Evolutionary conservation across 75 land plant species (phyloP), one percentile per base, ranked within the genome.

Genomic region (Picea glauca): DNA sequence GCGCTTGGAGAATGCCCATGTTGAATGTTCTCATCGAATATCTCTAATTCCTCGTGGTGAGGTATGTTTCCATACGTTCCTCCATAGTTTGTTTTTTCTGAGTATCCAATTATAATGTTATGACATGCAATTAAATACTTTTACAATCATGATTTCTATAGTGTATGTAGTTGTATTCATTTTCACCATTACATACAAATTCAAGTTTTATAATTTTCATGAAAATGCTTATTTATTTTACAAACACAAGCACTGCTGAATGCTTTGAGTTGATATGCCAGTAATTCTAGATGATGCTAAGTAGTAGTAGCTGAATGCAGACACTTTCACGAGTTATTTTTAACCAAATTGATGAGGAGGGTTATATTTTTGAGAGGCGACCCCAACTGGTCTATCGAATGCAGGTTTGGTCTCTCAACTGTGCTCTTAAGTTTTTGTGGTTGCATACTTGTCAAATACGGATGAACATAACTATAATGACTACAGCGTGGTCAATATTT

Each of bases 371-470:
- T 84, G 97, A 92, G 79, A 80, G 90, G 21, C 86, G 86, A 58
- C 92, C 97, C 20, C 88, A 97, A 57, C 85, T 96, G 75, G 59
- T 96, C 59, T 94, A 96, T 84, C 93, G 99, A 11, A 85, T 96
- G 72, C 96, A 96, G 94, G 98, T 94, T 18, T 62, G 74, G 13
- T n/a, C 15, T 70, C 74, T 18, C 35, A 20, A 5, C 11, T 63
- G 50, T n/a, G 20, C 2, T 20, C 23, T 70, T 43, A 9, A 20
- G n/a, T 38, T n/a, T 5, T 8, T 70, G 43, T 76, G 62, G 9
- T 14, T 17, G 7, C 33, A 58, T 18, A 58, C 32, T 57, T 18
- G 46, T 60, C 33, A 18, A 9, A 32, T 77, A 38, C 17, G 23
- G 2, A 38, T 78, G 23, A 38, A 50, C 56, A 1, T 1, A 50